A percentile compares a stretch with the other conserved stretches of the same genome.
Evolutionary conservation across 176 grass and related monocot species (phyloP).

Genomic region (Canna indica): DNA sequence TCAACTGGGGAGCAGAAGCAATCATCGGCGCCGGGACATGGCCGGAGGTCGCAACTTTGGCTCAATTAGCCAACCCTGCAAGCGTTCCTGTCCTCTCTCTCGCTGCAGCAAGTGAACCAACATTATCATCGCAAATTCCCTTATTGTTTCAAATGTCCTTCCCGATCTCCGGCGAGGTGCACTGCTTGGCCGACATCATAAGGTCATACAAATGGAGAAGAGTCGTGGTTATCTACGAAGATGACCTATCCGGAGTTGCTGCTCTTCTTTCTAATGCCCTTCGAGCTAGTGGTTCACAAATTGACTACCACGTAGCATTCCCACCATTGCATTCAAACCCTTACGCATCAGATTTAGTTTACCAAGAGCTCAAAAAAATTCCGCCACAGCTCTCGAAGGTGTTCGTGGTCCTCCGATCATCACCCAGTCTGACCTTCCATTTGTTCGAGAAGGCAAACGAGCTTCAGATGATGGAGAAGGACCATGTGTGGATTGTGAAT

Average conservation of each 20-base stretch:
- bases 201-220: constrained; percentile 18
- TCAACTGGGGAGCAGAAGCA: constrained; percentile 22
- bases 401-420: constrained; percentile 23
- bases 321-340: not conserved
- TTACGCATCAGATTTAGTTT: not conserved
- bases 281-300: not conserved
- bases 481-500: constrained; percentile 21
- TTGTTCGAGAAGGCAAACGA: constrained; percentile 25
- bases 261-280: constrained; percentile 10
- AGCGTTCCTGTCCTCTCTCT: constrained; percentile 19
- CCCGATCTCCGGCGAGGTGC: not conserved
- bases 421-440: not conserved
- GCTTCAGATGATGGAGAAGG: constrained; percentile 7
- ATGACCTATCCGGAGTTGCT: constrained; percentile 11
- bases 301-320: constrained; percentile 12
- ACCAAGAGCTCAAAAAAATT: constrained; percentile 6
- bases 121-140: not conserved
- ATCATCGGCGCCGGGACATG: constrained; percentile 24
- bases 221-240: constrained; percentile 26
- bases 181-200: constrained; percentile 20
- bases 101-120: not conserved
- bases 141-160: constrained; percentile 15
- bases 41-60: constrained; percentile 10
- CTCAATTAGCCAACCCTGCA: not conserved
- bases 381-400: constrained; percentile 18